These are phyloP conservation scores for Nannochloropsis granulata DNA, from an alignment of 108 stramenopile genomes.

Conservation along the genomic window DNA sequence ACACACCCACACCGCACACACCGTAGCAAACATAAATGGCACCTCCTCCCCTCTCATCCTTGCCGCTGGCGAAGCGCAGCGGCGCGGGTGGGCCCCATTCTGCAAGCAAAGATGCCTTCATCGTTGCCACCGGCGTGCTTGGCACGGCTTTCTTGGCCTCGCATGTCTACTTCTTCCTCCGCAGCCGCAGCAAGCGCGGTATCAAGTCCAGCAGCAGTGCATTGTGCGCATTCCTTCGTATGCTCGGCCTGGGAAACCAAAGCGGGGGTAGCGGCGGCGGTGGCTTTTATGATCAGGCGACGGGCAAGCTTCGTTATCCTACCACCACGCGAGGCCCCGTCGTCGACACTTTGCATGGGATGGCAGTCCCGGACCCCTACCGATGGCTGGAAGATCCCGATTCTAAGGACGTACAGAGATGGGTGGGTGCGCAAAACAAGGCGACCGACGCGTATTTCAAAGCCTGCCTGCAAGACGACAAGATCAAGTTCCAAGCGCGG, in stretches of 20 bases:
- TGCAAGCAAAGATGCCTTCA: background rate
- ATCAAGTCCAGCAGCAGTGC: background rate
- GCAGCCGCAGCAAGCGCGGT: background rate
- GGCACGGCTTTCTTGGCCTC: background rate
- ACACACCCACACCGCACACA: too few species aligned
- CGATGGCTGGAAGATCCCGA: slow-evolving; percentile 26
- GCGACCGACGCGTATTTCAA: slow-evolving; percentile 6
- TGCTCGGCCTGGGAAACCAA: background rate
- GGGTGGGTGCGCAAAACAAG: slow-evolving; percentile 15
- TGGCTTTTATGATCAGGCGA: background rate
- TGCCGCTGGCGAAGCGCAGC: background rate
- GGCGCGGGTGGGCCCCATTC: background rate
- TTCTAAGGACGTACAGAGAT: slow-evolving; percentile 9
- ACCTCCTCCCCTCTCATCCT: background rate
- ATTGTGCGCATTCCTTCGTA: background rate
- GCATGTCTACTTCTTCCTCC: background rate
- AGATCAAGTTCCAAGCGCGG: background rate
- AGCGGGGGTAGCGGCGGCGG: background rate
- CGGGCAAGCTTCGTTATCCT: background rate
- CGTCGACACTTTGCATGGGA: slow-evolving; percentile 6
- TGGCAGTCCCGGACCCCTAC: slow-evolving; percentile 16
- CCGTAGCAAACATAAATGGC: background rate
- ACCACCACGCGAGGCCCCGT: background rate
- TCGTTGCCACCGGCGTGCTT: background rate
- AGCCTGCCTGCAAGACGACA: background rate